Evolutionary conservation across 2,329 filamentous ascomycete genomes (phyloP), one percentile per base, ranked within the genome.

Genomic region (Stagonosporopsis rhizophila): DNA sequence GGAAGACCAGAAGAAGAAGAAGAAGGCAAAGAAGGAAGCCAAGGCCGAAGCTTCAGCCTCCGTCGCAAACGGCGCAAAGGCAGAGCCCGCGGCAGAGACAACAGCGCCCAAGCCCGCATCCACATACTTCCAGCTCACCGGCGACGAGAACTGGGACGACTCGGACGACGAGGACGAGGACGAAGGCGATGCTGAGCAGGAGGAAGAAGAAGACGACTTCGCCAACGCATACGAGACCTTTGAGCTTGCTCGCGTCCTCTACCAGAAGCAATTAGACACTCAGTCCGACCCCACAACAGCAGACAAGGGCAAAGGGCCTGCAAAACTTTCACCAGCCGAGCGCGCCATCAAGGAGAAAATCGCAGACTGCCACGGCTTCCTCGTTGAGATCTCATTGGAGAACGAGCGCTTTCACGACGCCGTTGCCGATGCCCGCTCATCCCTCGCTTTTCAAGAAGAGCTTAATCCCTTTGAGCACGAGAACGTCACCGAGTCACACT

Each of bases 381-480:
- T 98, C 60, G 91, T 93, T 9, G 95, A 99, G 77, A 97, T 99
- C 60, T 96, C 90, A n/a, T 82, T 99, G 25, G 95, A 99, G 79
- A 96, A 95, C 66, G 95, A 98, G 78, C 88, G 90, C 80, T 99
- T 96, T 72, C 83, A 86, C 38, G 89, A 91, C 64, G 94, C 95
- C n/a, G 90, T 96, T 49, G 84, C 87, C 42, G 95, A 99, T 76
- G 87, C 91, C 48, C 87, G 87, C 66, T 86, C 89, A 14, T 88
- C 92, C 1, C 85, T 98, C 44, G 85, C 85, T 37, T 85, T 96
- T 69, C 96, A 96, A 77, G 79, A 90, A 66, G 84, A 89, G 46
- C 83, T 98, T 2, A 92, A 91, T 72, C 84, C 91, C 0, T 83
- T 89, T 45, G 91, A 96, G 60, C 92, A 91, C 14, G 90, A 92